phyloP scores from a whole-genome alignment of 768 basidiomycete species.

The Lentinula aciculospora region DNA sequence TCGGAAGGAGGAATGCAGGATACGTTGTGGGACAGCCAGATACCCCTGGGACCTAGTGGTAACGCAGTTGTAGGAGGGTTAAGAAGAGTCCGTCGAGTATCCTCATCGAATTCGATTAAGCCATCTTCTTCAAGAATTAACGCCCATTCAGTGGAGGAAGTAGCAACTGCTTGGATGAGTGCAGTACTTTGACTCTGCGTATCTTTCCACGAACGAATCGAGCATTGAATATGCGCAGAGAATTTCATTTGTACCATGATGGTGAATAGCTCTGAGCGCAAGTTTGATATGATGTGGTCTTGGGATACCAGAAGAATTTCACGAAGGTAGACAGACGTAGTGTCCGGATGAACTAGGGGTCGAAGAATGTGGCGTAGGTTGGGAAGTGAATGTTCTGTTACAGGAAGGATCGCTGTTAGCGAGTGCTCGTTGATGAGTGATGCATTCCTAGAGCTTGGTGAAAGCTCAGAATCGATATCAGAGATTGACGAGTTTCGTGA shows the following conservation, averaged over 20 bases:
- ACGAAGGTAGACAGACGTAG: not conserved
- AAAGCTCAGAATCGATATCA: not conserved
- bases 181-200: not conserved
- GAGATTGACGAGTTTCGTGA: not conserved
- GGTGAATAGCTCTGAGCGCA: not conserved
- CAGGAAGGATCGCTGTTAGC: constrained; percentile 5
- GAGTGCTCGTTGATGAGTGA: not conserved
- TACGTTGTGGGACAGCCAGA: constrained; percentile 16
- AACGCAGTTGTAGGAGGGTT: constrained; percentile 28
- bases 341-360: constrained; percentile 1
- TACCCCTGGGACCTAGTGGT: constrained; percentile 38
- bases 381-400: not conserved
- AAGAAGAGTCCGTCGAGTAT: constrained; percentile 33
- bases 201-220: constrained; percentile 2
- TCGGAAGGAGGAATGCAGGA: constrained; percentile 27
- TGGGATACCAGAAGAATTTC: constrained; percentile 5
- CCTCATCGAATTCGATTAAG: constrained; percentile 25
- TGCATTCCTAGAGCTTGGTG: not conserved
- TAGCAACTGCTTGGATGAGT: constrained; percentile 29
- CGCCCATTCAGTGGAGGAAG: constrained; percentile 41
- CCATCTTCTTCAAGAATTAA: constrained; percentile 48
- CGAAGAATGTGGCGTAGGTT: not conserved
- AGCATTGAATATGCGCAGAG: not conserved
- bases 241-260: not conserved
- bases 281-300: not conserved